Evolutionary conservation across 805 yeast genomes (phyloP), one percentile per base, ranked within the genome.

Genomic region (Cyberlindnera lachancei): DNA sequence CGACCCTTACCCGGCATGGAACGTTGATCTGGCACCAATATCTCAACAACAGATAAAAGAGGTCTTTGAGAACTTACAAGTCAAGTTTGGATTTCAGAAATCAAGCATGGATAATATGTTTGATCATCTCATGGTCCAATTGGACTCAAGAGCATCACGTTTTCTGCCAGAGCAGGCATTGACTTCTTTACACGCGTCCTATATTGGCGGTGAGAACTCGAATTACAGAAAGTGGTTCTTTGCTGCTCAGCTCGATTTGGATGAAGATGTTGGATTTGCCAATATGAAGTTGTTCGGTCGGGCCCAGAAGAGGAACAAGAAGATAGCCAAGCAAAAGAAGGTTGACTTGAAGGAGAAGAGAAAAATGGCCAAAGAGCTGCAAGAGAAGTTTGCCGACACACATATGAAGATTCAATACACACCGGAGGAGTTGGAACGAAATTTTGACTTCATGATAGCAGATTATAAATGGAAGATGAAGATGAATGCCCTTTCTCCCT

Each of bases 141-240:
- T 90, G 37, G 96, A 90, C 48, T 88, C 96, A 7, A 72, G 96
- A 37, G 72, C 95, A 0, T 74, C 94, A 38, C 70, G 97, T 39
- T 73, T 79, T 69, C 57, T 77, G 2, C 82, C 95, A 4, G 55
- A 63, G 22, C 68, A 61, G 36, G 96, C 96, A 0, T 61, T 90
- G 35, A 50, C 76, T 3, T 73, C 90, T 0, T 58, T 90, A 21
- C 97, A 90, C 58, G 78, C 86, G 2, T 94, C 88, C 40, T 90
- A 90, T 56, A 85, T 90, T 40, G 96, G 96, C 0, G 96, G 97
- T 13, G 84, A 78, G 30, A 65, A 77, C 38, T 73, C 96, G 4
- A 90, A 90, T 58, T 90, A 79, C 58, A 73, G 79, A 50, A 86
- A 83, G 56, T 90, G 97, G 97, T 86, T 77, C 55, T 83, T 88